Base-by-base conservation (phyloP, 2,329 filamentous ascomycete genomes). In the Arthrobotrys iridis region DNA sequence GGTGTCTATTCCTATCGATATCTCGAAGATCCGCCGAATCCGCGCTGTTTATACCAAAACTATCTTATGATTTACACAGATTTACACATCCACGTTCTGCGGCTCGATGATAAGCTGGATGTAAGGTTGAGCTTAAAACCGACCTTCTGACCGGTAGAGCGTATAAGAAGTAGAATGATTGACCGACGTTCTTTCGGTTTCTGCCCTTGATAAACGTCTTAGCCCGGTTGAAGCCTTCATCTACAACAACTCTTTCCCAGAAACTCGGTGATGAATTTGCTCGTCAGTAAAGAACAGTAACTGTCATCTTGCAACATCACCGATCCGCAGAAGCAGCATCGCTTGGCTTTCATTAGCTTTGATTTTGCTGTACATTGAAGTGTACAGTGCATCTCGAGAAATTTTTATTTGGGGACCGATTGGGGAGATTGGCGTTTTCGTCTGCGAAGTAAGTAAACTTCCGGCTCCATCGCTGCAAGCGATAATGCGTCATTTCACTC, bases 401-500 rank as follows among this genome's bases (percentile, higher is more conserved):
- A n/a, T n/a, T n/a, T 35, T 35, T 43, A 43, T 52, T 48, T 52
- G 26, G 13, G 50, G 4, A 5, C 3, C 50, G 18, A 24, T 55
- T 37, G 1, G 10, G 30, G 20, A 11, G 41, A 26, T 55, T 52
- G 13, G 37, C 22, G 48, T 35, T 45, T 68, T 60, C 18, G 28
- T 60, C 40, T 55, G 6, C 43, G 13, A 6, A 35, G 58, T 63
- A 26, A 48, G 66, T 40, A 58, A 64, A 45, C 48, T 71, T 43
- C 45, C 57, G 57, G 30, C 28, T 41, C 24, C 15, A 4, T 13
- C 22, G 57, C 63, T 63, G 62, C 62, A 75, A 75, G 70, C 55
- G 63, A 67, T 58, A 26, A 15, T 62, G 52, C 55, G 50, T 45
- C 60, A n/a, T 30, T 66, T 40, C 57, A 57, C 48, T 50, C 40